Evolutionary conservation across 306 rosid genomes (phyloP).

Genomic region (Gastrolobium bilobum): DNA sequence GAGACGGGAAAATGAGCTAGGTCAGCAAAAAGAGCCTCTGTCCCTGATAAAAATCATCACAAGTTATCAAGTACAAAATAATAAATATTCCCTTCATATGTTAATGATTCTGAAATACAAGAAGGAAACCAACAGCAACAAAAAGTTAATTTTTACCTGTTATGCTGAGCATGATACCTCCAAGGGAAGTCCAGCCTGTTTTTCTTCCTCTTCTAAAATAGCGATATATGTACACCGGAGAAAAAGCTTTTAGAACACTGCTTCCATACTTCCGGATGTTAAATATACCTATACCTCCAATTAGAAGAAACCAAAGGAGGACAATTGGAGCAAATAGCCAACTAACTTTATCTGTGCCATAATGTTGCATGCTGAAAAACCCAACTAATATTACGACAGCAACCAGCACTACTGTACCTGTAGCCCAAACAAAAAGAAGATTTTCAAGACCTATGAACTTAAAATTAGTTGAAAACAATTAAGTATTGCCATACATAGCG

Average conservation of each 20-base stretch:
- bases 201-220: constrained; percentile 81
- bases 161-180: constrained; percentile 96
- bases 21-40: constrained; percentile 98
- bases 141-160: constrained; percentile 67
- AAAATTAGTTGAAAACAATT: constrained; percentile 19
- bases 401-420: constrained; percentile 87
- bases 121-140: constrained; percentile 29
- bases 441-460: constrained; percentile 42
- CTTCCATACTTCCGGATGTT: constrained; percentile 86
- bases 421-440: constrained; percentile 44
- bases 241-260: constrained; percentile 81
- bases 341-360: constrained; percentile 95
- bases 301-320: constrained; percentile 92
- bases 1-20: constrained; percentile 96
- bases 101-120: constrained; percentile 32
- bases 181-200: constrained; percentile 92
- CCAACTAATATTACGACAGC: constrained; percentile 89
- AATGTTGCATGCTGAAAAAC: constrained; percentile 93
- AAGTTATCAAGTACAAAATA: constrained; percentile 49
- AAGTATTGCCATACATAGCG: background rate
- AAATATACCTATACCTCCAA: constrained; percentile 93
- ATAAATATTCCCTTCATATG: constrained; percentile 25
- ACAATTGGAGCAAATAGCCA: constrained; percentile 99
- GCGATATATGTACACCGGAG: constrained; percentile 80
- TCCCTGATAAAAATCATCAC: constrained; percentile 70